These are phyloP conservation scores for Coemansia pectinata DNA, from an alignment of 192 early-diverging fungal species.

Conservation along the genomic window DNA sequence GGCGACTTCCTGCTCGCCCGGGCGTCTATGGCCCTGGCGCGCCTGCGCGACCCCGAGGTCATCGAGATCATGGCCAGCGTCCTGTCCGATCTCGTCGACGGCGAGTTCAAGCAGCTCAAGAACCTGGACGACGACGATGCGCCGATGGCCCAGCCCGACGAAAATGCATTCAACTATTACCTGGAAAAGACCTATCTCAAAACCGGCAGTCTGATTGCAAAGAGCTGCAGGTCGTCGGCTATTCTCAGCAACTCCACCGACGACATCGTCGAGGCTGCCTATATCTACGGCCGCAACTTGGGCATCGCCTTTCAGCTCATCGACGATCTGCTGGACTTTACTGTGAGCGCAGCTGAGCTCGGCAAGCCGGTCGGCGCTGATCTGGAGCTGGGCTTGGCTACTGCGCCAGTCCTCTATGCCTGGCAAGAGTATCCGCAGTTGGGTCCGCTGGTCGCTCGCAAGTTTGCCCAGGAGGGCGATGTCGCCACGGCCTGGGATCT, in stretches of 20 bases:
- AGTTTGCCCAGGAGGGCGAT: constrained; percentile 79
- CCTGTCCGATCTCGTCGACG: constrained; percentile 93
- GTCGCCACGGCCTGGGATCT: constrained; percentile 71
- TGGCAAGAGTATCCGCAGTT: constrained; percentile 86
- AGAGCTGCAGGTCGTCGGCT: constrained; percentile 84
- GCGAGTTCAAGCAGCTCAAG: constrained; percentile 96
- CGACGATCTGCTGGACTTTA: constrained; percentile 93
- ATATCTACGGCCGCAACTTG: constrained; percentile 84
- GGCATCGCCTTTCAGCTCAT: constrained; percentile 96
- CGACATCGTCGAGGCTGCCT: constrained; percentile 76
- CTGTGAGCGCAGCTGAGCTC: constrained; percentile 67
- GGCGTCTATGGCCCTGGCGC: constrained; percentile 87
- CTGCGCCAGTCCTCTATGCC: constrained; percentile 92
- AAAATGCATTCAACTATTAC: constrained; percentile 80
- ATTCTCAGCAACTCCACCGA: constrained; percentile 76
- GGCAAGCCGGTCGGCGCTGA: constrained; percentile 94
- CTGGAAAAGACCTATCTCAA: constrained; percentile 95
- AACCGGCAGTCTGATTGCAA: constrained; percentile 91
- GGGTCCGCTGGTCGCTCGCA: constrained; percentile 80
- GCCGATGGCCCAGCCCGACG: constrained; percentile 42
- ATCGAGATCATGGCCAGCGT: constrained; percentile 91
- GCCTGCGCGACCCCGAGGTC: constrained; percentile 87
- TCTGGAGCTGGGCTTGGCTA: constrained; percentile 85
- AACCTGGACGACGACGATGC: constrained; percentile 60
- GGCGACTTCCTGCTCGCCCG: constrained; percentile 93